phyloP scores from a whole-genome alignment of 495 filamentous ascomycete species.

The Lasiosphaeria miniovina region DNA sequence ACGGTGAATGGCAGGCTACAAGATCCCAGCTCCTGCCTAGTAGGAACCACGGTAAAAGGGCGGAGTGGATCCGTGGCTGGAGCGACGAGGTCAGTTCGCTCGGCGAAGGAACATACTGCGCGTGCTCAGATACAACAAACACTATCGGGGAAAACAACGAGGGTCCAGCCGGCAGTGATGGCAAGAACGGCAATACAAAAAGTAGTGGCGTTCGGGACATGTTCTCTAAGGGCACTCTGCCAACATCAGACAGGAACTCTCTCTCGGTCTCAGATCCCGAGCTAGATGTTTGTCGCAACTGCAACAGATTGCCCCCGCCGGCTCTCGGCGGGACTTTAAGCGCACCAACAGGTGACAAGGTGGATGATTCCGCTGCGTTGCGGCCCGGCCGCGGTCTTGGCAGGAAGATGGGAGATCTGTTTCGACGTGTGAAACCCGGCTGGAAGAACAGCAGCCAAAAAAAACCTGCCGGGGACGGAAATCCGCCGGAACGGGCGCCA shows the following conservation, averaged over 20 bases:
- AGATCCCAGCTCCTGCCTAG: slow-evolving; percentile 28
- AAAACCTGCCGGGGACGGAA: background rate
- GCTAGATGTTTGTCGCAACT: slow-evolving; percentile 20
- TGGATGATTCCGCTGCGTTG: slow-evolving; percentile 1
- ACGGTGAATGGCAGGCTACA: slow-evolving; percentile 23
- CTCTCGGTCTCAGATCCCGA: background rate
- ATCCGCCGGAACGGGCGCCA: too few species aligned
- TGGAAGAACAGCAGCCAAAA: slow-evolving; percentile 10
- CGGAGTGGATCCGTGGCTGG: slow-evolving; percentile 36
- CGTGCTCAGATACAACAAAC: slow-evolving; percentile 22
- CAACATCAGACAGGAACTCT: background rate
- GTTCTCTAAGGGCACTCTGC: slow-evolving; percentile 3
- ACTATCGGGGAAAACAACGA: background rate
- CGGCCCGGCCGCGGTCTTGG: slow-evolving; percentile 3
- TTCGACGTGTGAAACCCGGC: slow-evolving; percentile 19
- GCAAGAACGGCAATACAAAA: background rate
- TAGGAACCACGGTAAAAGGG: slow-evolving; percentile 28
- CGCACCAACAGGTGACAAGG: background rate
- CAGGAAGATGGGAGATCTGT: slow-evolving; percentile 18
- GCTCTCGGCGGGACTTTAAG: background rate
- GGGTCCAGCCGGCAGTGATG: background rate
- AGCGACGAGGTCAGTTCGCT: slow-evolving; percentile 24
- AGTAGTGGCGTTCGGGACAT: slow-evolving; percentile 20
- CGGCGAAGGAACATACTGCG: slow-evolving; percentile 28
- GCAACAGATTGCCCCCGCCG: slow-evolving; percentile 22